These are phyloP conservation scores for Eleusine indica DNA, from an alignment of 176 grass and related monocot genomes.

Conservation along the genomic window DNA sequence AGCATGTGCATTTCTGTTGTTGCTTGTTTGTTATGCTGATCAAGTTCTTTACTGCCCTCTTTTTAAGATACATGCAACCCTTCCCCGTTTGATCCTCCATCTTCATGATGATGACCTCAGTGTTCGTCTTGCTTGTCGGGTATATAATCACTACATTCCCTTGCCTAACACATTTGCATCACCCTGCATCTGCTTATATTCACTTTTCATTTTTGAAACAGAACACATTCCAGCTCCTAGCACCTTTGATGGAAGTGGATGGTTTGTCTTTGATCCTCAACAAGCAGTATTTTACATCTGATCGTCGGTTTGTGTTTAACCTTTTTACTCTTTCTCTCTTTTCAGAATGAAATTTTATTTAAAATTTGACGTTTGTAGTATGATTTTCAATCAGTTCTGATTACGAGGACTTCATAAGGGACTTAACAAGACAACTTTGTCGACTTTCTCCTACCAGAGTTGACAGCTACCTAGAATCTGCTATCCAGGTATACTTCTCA, in stretches of 20 bases:
- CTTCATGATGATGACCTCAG: constrained; percentile 58
- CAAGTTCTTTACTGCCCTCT: background rate
- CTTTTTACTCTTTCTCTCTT: constrained; percentile 22
- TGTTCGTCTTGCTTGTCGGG: constrained; percentile 81
- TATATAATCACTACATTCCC: constrained; percentile 28
- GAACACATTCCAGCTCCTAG: constrained; percentile 85
- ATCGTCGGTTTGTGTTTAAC: constrained; percentile 70
- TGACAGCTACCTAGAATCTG: constrained; percentile 87
- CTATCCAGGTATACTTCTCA: constrained; percentile 77
- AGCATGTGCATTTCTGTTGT: background rate
- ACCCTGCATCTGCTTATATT: constrained; percentile 19
- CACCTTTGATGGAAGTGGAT: constrained; percentile 77
- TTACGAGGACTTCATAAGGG: constrained; percentile 93
- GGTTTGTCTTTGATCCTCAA: constrained; percentile 66
- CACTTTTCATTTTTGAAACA: constrained; percentile 41
- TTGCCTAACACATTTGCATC: constrained; percentile 16
- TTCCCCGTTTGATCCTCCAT: constrained; percentile 70
- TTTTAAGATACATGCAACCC: constrained; percentile 61
- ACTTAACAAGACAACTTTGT: constrained; percentile 81
- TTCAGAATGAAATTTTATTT: constrained; percentile 28
- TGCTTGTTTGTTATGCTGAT: constrained; percentile 24
- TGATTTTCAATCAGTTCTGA: constrained; percentile 57
- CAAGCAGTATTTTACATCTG: constrained; percentile 90
- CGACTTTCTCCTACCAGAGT: constrained; percentile 71
- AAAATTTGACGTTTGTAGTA: constrained; percentile 27